A percentile compares a stretch with the other conserved stretches of the same genome.
These are phyloP conservation scores for Tetradesmus lagerheimii DNA, from an alignment of 139 green algal species.

Conservation along the genomic window DNA sequence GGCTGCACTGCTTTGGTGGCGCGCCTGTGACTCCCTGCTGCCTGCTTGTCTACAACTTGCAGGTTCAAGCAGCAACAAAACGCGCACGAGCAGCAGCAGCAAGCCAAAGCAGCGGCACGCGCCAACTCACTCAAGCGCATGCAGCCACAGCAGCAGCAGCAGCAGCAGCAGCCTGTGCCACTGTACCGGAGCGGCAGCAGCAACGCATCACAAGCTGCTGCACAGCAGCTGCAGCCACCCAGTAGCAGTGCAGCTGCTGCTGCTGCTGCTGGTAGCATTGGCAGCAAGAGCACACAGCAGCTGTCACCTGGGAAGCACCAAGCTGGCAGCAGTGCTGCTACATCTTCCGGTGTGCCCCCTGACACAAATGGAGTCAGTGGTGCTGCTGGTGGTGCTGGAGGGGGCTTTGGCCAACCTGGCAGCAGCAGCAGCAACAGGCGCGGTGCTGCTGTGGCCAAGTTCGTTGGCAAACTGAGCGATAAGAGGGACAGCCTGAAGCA, in stretches of 20 bases:
- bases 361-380: neutral
- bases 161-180: neutral
- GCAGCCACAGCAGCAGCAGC: conserved; percentile 4
- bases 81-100: neutral
- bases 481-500: conserved; percentile 34
- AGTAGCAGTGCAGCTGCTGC: neutral
- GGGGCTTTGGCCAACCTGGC: neutral
- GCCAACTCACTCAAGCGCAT: neutral
- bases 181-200: neutral
- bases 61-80: conserved; percentile 31
- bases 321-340: neutral
- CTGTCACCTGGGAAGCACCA: neutral
- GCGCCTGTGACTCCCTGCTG: too few species aligned
- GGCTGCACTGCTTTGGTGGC: neutral
- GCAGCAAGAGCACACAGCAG: neutral
- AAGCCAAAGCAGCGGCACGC: neutral
- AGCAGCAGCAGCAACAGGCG: neutral
- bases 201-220: neutral
- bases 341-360: neutral
- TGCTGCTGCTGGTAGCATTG: neutral
- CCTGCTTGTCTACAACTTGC: neutral
- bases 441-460: neutral
- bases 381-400: neutral
- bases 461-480: neutral
- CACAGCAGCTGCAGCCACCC: neutral